Base-by-base conservation (phyloP, 2,329 filamentous ascomycete genomes). In the Lasiodiplodia gonubiensis region DNA sequence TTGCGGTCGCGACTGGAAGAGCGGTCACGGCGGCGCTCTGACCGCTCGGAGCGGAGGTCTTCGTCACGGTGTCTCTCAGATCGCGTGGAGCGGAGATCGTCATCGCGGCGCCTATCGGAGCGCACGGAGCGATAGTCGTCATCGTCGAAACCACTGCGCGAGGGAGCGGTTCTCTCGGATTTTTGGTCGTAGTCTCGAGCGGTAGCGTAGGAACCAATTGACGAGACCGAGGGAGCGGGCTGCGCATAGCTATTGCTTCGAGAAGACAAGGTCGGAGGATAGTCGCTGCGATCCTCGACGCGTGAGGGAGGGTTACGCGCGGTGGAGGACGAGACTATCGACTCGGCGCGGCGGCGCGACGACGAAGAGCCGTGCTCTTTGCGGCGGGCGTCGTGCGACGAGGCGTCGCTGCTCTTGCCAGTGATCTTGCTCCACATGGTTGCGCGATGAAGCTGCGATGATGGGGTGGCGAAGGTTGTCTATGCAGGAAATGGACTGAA, bases 391-490 rank as follows among this genome's bases (percentile, higher is more conserved):
- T 69, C 68, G 52, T 77, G 74, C 54, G 75, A 72, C 61, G 78
- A 75, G 70, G 71, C 70, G 69, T 78, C 76, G 73, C 42, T 46
- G 42, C 74, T 76, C 69, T 77, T 79, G 59, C 59, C 76, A 7
- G 75, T 78, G 65, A 78, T 68, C 57, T 72, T 76, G 70, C 70
- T 78, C 78, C 78, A 80, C 78, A 80, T 80, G 72, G 21, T 74
- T 35, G 64, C 18, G 37, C 51, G 64, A 27, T 30, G 42, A 35
- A 55, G 63, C 21, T 12, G 59, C 48, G 37, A 30, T 59, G 64
- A 57, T 66, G 39, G 30, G 54, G 46, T 66, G 64, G 65, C 65
- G 30, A 33, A 10, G 33, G 21, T 4, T 27, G 53, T 60, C 55
- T 60, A 60, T 25, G 55, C 23, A 57, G 30, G 65, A 60, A 54